A percentile compares a stretch with the other conserved stretches of the same genome.
Conservation (phyloP, 2,329 filamentous ascomycete species). For the Nannizziopsis arthrosporioides region DNA sequence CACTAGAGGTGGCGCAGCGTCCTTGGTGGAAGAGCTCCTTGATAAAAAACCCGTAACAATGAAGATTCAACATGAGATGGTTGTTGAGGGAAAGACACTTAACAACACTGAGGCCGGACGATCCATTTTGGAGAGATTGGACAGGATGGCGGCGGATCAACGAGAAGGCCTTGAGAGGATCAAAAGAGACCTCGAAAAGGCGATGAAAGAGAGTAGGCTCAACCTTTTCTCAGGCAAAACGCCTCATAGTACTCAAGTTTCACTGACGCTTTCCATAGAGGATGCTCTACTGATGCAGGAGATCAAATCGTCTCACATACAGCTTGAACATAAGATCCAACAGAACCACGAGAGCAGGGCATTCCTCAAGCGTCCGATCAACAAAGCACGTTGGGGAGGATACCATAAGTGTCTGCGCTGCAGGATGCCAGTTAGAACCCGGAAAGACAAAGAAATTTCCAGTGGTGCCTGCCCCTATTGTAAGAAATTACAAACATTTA, state of each 20-base stretch:
- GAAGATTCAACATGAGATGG: slow-evolving; percentile 6
- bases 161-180: background rate
- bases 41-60: background rate
- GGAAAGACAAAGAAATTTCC: background rate
- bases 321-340: background rate
- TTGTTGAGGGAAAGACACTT: background rate
- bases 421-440: background rate
- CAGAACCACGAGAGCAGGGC: background rate
- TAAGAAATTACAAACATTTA: too few relatives aligned
- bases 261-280: background rate
- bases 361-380: background rate
- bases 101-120: background rate
- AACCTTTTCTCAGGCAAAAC: background rate
- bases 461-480: too few relatives aligned
- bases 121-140: background rate
- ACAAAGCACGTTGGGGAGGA: background rate
- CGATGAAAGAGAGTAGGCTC: background rate
- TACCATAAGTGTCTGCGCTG: background rate
- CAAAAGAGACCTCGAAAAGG: background rate
- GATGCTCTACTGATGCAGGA: background rate
- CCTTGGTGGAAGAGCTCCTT: background rate
- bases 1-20: background rate
- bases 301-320: background rate
- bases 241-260: background rate
- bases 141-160: background rate